A percentile compares a stretch with the other conserved stretches of the same genome.
These are phyloP conservation scores for Pterocarpus santalinus DNA, from an alignment of 306 rosid species.

Conservation along the genomic window DNA sequence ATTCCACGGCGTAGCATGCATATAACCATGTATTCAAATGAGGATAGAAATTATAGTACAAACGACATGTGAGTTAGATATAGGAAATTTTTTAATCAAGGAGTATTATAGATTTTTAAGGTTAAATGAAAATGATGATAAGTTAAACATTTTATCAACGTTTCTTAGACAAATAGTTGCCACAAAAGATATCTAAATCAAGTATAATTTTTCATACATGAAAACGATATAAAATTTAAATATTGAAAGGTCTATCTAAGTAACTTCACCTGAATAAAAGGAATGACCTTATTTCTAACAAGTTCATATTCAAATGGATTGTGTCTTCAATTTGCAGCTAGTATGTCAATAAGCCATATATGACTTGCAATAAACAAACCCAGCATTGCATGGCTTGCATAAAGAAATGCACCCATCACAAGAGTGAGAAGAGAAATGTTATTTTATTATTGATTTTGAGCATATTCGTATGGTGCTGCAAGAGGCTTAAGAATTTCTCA, in stretches of 20 bases:
- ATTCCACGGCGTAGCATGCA: slow-evolving; percentile 18
- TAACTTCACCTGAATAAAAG: not conserved
- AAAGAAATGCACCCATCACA: no score
- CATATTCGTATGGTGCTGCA: no score
- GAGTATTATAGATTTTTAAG: not conserved
- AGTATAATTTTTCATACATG: not conserved
- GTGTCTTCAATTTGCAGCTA: no score
- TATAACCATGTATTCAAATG: not conserved
- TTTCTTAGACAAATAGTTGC: not conserved
- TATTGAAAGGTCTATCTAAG: not conserved
- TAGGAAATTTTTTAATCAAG: slow-evolving; percentile 5
- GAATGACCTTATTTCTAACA: not conserved
- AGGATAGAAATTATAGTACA: slow-evolving; percentile 22
- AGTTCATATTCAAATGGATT: no score
- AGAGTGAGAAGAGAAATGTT: no score
- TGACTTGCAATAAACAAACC: no score
- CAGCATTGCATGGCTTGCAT: no score
- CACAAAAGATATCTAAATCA: not conserved
- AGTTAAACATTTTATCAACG: not conserved
- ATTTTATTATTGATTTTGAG: no score
- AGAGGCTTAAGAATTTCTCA: no score
- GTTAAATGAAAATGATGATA: not conserved
- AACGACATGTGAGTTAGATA: not conserved
- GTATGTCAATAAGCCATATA: no score
- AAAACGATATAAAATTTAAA: not conserved